Percentiles rank a stretch among this genome's conserved stretches.
Conservation (phyloP, 352 stramenopile genomes). For the Saprolegnia diclina region DNA sequence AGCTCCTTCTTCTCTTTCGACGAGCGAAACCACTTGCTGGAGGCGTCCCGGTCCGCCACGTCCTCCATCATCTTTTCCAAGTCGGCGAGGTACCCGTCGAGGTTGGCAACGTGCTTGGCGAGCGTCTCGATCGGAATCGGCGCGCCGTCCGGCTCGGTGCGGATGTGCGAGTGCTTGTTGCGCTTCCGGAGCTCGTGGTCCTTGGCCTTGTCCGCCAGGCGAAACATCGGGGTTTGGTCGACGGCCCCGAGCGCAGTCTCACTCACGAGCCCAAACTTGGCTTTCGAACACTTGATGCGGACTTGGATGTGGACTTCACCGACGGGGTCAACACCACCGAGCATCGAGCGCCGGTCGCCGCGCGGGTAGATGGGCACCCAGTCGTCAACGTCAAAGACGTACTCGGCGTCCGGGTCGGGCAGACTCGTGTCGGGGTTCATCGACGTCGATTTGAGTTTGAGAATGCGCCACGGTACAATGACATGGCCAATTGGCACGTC, state of each 20-base stretch:
- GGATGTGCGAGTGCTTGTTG: neutral
- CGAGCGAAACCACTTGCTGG: constrained; percentile 61
- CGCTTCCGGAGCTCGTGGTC: constrained; percentile 21
- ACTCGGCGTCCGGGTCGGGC: constrained; percentile 5
- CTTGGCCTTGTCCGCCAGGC: constrained; percentile 12
- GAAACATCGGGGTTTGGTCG: constrained; percentile 16
- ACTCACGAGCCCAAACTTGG: neutral
- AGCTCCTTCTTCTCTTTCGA: constrained; percentile 74
- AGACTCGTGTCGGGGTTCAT: neutral
- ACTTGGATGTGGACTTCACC: constrained; percentile 19
- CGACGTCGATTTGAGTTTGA: neutral
- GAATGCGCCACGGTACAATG: constrained; percentile 12
- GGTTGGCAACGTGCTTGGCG: neutral
- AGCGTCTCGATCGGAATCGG: neutral
- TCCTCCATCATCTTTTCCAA: constrained; percentile 11
- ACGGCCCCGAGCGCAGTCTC: constrained; percentile 2
- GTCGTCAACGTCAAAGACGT: constrained; percentile 5
- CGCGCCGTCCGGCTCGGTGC: neutral
- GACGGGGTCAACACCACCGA: neutral
- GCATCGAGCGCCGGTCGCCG: constrained; percentile 12
- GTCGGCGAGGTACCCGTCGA: constrained; percentile 5
- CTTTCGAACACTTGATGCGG: constrained; percentile 11
- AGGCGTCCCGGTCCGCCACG: neutral
- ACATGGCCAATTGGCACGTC: constrained; percentile 16
- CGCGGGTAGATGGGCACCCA: constrained; percentile 22